phyloP scores from a whole-genome alignment of 352 stramenopile species.

The Phytophthora crassamura region DNA sequence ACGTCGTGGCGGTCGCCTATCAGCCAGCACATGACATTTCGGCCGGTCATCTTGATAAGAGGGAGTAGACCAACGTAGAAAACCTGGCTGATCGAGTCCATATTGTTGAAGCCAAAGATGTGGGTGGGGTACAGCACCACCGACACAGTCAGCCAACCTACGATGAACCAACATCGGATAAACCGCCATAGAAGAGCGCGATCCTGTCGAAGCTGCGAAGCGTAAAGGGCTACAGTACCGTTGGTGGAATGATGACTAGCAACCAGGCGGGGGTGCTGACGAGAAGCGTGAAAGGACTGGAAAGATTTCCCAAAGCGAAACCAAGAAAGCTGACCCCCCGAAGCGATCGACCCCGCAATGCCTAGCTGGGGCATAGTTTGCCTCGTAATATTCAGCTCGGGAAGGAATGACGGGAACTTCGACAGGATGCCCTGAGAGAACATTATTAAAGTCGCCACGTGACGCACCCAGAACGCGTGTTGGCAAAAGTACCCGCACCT shows the following conservation, averaged over 20 bases:
- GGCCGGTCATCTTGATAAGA: background rate
- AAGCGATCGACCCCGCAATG: background rate
- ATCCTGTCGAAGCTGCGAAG: background rate
- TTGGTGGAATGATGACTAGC: background rate
- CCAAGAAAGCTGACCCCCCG: background rate
- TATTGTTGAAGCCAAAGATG: background rate
- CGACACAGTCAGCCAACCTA: background rate
- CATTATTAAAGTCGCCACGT: background rate
- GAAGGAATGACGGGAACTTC: slow-evolving; percentile 1
- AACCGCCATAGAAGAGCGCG: background rate
- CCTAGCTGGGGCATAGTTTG: background rate
- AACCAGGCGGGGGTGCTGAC: background rate
- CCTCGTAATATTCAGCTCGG: slow-evolving; percentile 11
- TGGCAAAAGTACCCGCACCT: background rate
- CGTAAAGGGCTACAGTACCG: slow-evolving; percentile 3
- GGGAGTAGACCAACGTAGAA: slow-evolving; percentile 6
- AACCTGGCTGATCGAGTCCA: background rate
- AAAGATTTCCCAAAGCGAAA: slow-evolving; percentile 8
- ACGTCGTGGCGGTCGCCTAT: background rate
- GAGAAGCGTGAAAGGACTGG: slow-evolving; percentile 13
- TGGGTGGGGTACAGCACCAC: background rate
- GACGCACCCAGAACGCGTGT: slow-evolving; percentile 8
- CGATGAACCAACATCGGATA: slow-evolving; percentile 4
- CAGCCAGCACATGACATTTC: slow-evolving; percentile 11
- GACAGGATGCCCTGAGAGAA: background rate